Evolutionary conservation across 257 asterid species (phyloP), one percentile per base, ranked within the genome.

Genomic region (Capsicum chinense): DNA sequence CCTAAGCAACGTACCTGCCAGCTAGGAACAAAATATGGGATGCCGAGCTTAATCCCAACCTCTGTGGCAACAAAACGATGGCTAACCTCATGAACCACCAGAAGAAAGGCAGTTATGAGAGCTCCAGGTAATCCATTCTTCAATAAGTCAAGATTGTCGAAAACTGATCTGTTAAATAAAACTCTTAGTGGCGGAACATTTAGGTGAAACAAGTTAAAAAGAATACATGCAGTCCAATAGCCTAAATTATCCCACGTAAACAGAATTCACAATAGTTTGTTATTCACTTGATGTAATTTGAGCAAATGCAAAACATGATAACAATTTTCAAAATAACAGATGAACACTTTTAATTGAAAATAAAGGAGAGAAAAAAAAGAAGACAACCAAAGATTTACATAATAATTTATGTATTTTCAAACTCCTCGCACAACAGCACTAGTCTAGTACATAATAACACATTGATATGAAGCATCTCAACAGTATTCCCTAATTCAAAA

Each of bases 11-110:
- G 85, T 79, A 94, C 99, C 99, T 96, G 99, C 97, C 95, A 96
- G 86, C 99, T 96, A 80, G 99, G 99, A 89, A 96, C 98, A 90
- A 96, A 93, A 83, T 86, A 96, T 44, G 99, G 98, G 73, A 96
- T 89, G 2, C 98, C 98, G 56, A 96, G 90, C 92, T 93, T 92
- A 83, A 96, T 83, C 85, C 98, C 98, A 81, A 89, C 84, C 78
- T 89, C 93, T 87, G 86, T 93, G 63, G 99, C 97, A 76, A 90
- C 95, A 69, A 94, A 82, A 85, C 87, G 80, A 86, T 96, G 99
- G 88, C 97, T 56, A 70, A 93, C 86, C 90, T 96, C 99, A 87
- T 96, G 99, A 39, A 89, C 94, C 14, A 90, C 97, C 56, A 96
- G 89, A 86, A 94, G 84, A 60, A 96, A 92, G 68, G 97, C 93